These are phyloP conservation scores for Candida ulmi DNA, from an alignment of 805 yeast species.

Conservation along the genomic window DNA sequence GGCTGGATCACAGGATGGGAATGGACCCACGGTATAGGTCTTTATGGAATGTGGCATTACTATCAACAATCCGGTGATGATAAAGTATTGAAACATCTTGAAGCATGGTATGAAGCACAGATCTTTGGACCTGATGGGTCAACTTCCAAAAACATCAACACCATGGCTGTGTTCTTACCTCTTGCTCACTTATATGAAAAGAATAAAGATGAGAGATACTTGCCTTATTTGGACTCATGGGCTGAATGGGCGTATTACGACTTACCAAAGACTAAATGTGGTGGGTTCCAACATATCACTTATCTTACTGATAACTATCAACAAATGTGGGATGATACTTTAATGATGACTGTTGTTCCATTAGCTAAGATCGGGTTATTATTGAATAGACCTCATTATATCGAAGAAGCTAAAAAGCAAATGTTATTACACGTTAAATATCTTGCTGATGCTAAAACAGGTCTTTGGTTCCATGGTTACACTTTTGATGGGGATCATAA, in stretches of 20 bases:
- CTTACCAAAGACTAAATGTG: conserved; percentile 9
- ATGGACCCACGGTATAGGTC: conserved; percentile 13
- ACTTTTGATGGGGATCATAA: conserved; percentile 11
- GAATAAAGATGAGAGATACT: conserved; percentile 3
- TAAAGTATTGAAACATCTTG: conserved; percentile 4
- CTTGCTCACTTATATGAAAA: conserved; percentile 7
- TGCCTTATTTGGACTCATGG: conserved; percentile 9
- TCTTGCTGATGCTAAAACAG: conserved; percentile 6
- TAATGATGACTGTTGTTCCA: conserved; percentile 12
- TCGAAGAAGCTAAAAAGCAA: conserved; percentile 11
- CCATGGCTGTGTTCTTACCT: conserved; percentile 9
- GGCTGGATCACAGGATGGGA: conserved; percentile 15
- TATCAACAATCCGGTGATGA: conserved; percentile 3
- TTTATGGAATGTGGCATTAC: conserved; percentile 13
- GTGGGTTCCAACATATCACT: conserved; percentile 10
- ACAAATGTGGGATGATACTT: conserved; percentile 11
- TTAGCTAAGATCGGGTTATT: conserved; percentile 9
- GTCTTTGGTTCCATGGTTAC: conserved; percentile 10
- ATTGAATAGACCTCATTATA: conserved; percentile 8
- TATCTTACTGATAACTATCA: conserved; percentile 9
- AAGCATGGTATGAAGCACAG: conserved; percentile 9
- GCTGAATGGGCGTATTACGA: conserved; percentile 11
- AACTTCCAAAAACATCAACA: conserved; percentile 10
- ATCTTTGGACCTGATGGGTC: conserved; percentile 11
- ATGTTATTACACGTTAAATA: conserved; percentile 8